Base-by-base conservation (phyloP, 192 early-diverging fungal genomes). In the Coemansia sp. region DNA sequence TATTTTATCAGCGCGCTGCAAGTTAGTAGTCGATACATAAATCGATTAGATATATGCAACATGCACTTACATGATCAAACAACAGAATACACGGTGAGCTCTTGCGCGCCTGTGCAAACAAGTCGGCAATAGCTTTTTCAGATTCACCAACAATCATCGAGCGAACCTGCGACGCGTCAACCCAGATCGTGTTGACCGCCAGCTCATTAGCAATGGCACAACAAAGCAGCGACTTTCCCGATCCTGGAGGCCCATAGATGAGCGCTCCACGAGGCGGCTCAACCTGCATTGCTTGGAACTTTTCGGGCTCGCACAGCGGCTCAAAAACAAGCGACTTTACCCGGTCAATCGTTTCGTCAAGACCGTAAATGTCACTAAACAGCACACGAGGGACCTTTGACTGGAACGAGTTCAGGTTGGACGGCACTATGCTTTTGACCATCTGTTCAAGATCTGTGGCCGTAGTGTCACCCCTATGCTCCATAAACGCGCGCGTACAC, bases 121-220 rank as follows among this genome's bases (percentile, higher is more conserved):
- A 74, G 5, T 82, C 84, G 6, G 89, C 87, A 69, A 98, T 89
- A 38, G 88, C 88, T 56, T 89, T 84, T 62, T 98, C 96, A 0
- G 93, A 91, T 74, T 95, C 93, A 43, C 96, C 96, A n/a, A 98
- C 92, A 21, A 95, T 72, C 72, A 95, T 95, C 23, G 93, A 95
- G 52, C 91, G 83, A 27, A 98, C 72, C 73, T 92, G 89, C 1
- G 95, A 86, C 37, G 90, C 89, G 62, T 94, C 94, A 1, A 94
- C 89, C 60, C 89, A 83, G 70, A 97, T 89, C 62, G 88, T 90
- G 53, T 92, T 92, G 63, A 95, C 84, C 7, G 90, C 91, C 14
- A 88, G 63, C 73, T 91, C 91, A 17, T 86, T 72, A 4, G 91
- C 88, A 17, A 97, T 52, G 0, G 94, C 93, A 70, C 87, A 92